phyloP scores from a whole-genome alignment of 139 green algal genomes.

The Tetradesmus lagerheimii region DNA sequence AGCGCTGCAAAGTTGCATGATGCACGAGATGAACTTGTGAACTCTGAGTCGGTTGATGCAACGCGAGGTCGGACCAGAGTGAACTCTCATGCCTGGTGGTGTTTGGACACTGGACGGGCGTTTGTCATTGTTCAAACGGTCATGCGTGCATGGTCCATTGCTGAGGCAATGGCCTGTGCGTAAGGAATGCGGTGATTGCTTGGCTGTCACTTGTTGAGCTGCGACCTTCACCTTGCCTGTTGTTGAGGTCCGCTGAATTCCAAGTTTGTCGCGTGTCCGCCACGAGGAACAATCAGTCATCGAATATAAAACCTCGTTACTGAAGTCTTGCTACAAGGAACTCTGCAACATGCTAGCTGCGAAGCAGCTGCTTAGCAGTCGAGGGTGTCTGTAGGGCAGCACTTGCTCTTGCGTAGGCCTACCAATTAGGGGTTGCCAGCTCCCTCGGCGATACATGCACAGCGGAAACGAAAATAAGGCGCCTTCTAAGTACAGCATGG shows the following conservation, averaged over 20 bases:
- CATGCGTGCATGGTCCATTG: neutral
- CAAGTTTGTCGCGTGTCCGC: neutral
- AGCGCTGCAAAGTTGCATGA: too few species aligned
- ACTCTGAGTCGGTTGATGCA: too few species aligned
- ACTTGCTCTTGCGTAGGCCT: neutral
- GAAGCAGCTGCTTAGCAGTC: neutral
- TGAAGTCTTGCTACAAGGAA: neutral
- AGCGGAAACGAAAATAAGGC: constrained; percentile 30
- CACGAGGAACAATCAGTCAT: neutral
- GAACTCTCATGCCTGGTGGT: neutral
- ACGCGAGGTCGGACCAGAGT: too few species aligned
- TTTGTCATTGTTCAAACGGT: neutral
- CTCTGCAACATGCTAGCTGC: neutral
- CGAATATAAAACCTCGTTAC: too few species aligned
- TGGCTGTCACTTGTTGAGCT: neutral
- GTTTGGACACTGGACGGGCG: neutral
- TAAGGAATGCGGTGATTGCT: neutral
- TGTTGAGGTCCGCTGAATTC: neutral
- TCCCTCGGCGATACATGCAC: neutral
- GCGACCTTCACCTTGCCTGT: neutral
- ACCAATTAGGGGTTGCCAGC: neutral
- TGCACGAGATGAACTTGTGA: too few species aligned
- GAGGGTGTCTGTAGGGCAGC: neutral
- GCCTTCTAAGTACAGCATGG: neutral
- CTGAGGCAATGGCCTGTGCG: too few species aligned